A percentile compares a stretch with the other conserved stretches of the same genome.
phyloP scores from a whole-genome alignment of 2,329 filamentous ascomycete genomes.

The Cryphonectria carpinicola region DNA sequence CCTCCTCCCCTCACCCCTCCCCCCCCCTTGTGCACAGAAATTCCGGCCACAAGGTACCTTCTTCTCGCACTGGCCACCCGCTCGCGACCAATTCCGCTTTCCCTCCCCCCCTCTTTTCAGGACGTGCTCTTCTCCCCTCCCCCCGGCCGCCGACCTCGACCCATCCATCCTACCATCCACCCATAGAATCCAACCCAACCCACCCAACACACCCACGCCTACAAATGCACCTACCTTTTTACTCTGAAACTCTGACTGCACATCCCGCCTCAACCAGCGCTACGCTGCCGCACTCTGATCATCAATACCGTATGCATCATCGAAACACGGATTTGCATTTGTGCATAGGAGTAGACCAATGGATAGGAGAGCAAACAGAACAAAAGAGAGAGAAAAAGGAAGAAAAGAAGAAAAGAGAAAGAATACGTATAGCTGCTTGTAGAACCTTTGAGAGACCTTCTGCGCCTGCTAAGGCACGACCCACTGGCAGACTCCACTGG shows the following conservation, averaged over 20 bases:
- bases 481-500: background rate
- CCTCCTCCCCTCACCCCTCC: background rate
- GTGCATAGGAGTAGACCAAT: background rate
- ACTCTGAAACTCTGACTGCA: conserved; percentile 15
- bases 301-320: background rate
- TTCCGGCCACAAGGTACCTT: background rate
- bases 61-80: conserved; percentile 19
- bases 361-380: background rate
- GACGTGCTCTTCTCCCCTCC: background rate
- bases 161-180: background rate
- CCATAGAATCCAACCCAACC: conserved; percentile 7
- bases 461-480: conserved; percentile 14
- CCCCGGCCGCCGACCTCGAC: background rate
- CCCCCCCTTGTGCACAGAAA: conserved; percentile 3
- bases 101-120: conserved; percentile 6
- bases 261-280: conserved; percentile 10
- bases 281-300: background rate
- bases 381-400: background rate
- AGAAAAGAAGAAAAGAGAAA: background rate
- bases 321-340: background rate
- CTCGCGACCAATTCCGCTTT: conserved; percentile 26
- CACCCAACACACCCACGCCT: conserved; percentile 15
- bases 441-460: background rate
- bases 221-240: background rate
- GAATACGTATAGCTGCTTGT: background rate